Evolutionary conservation across 2,329 filamentous ascomycete species (phyloP).

Genomic region (Colletotrichum tropicicola): DNA sequence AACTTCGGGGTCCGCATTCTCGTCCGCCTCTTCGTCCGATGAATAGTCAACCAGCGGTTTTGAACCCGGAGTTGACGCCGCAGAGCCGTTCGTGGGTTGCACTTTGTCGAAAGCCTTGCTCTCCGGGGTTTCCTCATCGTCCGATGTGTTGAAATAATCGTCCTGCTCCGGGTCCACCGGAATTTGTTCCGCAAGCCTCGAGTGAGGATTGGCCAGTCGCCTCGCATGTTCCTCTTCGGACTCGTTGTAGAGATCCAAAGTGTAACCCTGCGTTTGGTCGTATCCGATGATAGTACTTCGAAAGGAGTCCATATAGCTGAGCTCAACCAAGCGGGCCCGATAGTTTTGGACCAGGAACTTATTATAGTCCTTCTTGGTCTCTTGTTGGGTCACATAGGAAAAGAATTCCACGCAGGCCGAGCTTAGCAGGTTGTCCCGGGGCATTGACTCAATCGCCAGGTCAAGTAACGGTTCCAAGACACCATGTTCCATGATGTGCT

Average conservation of each 20-base stretch:
- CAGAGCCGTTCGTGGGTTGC: slow-evolving; percentile 64
- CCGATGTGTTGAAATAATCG: slow-evolving; percentile 91
- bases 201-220: slow-evolving; percentile 49
- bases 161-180: slow-evolving; percentile 83
- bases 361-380: slow-evolving; percentile 82
- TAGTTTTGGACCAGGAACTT: slow-evolving; percentile 87
- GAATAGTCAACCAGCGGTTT: slow-evolving; percentile 91
- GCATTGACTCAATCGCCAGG: slow-evolving; percentile 85
- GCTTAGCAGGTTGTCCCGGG: slow-evolving; percentile 91
- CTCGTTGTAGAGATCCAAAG: slow-evolving; percentile 77
- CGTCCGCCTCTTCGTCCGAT: slow-evolving; percentile 82
- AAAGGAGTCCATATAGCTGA: slow-evolving; percentile 89
- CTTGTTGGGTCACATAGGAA: slow-evolving; percentile 80
- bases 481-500: slow-evolving; percentile 82
- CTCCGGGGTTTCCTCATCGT: slow-evolving; percentile 60
- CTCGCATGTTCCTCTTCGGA: slow-evolving; percentile 67
- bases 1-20: slow-evolving; percentile 65
- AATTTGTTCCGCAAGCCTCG: slow-evolving; percentile 77
- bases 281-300: slow-evolving; percentile 78
- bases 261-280: slow-evolving; percentile 79
- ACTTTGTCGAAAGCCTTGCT: slow-evolving; percentile 42
- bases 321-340: slow-evolving; percentile 76
- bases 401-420: slow-evolving; percentile 96
- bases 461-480: slow-evolving; percentile 87
- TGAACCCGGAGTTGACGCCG: slow-evolving; percentile 59